Evolutionary conservation across 2,329 filamentous ascomycete genomes (phyloP).

Genomic region (Berkeleyomyces rouxiae): DNA sequence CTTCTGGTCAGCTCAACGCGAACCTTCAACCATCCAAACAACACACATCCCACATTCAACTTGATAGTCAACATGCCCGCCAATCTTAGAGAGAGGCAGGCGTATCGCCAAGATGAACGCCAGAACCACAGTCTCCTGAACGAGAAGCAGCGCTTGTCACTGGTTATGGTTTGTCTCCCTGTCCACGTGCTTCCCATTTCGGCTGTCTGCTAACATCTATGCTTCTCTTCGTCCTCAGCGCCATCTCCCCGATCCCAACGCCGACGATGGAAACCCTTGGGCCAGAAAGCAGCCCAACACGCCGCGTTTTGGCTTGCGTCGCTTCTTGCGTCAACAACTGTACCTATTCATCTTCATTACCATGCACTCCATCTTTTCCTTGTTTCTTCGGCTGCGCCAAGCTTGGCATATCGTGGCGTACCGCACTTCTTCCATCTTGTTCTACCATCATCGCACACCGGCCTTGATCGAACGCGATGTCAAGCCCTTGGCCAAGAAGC

Average conservation of each 20-base stretch:
- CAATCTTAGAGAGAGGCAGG: conserved; percentile 21
- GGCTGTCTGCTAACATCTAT: conserved; percentile 8
- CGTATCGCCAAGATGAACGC: conserved; percentile 26
- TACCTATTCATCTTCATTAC: conserved; percentile 51
- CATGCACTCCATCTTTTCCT: conserved; percentile 67
- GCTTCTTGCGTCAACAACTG: conserved; percentile 44
- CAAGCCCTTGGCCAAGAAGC: conserved; percentile 52
- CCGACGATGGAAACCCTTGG: conserved; percentile 22
- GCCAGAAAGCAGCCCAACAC: conserved; percentile 18
- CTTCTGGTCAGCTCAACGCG: background rate
- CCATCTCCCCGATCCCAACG: conserved; percentile 16
- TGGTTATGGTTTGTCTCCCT: conserved; percentile 11
- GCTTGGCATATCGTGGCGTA: conserved; percentile 65
- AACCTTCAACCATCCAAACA: background rate
- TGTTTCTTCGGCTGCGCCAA: conserved; percentile 71
- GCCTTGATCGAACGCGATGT: conserved; percentile 85
- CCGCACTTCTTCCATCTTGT: conserved; percentile 63
- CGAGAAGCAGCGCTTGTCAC: conserved; percentile 20
- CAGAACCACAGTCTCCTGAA: conserved; percentile 21
- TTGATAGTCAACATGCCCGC: conserved; percentile 19
- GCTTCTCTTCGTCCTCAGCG: conserved; percentile 3
- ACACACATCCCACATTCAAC: background rate
- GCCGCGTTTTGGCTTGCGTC: conserved; percentile 38
- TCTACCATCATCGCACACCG: conserved; percentile 91
- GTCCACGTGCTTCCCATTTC: background rate